Percentiles rank a stretch among this genome's conserved stretches.
Conservation (phyloP, 202 grass and related monocot genomes). For the Zizania palustris region DNA sequence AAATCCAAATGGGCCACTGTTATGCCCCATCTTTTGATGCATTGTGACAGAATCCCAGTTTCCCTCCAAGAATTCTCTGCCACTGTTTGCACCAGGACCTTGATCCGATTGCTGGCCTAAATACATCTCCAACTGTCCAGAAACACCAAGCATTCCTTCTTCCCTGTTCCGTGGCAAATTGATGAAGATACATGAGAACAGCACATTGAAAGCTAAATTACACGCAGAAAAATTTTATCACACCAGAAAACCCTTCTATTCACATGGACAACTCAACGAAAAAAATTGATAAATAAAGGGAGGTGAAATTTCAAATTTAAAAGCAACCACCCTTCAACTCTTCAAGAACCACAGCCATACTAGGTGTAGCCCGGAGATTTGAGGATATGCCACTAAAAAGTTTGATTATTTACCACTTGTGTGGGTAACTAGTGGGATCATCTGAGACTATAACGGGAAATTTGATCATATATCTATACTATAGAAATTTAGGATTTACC, state of each 20-base stretch:
- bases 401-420: too few species aligned
- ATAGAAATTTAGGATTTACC: too few species aligned
- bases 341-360: too few species aligned
- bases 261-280: slow-evolving; percentile 36
- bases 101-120: slow-evolving; percentile 59
- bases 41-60: slow-evolving; percentile 60
- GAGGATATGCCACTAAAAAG: too few species aligned
- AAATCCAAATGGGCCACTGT: slow-evolving; percentile 51
- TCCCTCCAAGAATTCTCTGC: slow-evolving; percentile 52
- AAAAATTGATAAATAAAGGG: slow-evolving; percentile 38
- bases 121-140: slow-evolving; percentile 46
- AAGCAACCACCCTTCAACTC: too few species aligned
- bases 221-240: slow-evolving; percentile 19
- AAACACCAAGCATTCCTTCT: slow-evolving; percentile 36
- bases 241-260: slow-evolving; percentile 8
- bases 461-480: too few species aligned
- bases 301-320: slow-evolving; percentile 24
- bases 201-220: slow-evolving; percentile 6
- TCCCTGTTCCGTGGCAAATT: slow-evolving; percentile 39
- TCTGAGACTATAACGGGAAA: too few species aligned
- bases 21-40: slow-evolving; percentile 63
- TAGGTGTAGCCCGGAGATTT: too few species aligned
- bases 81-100: slow-evolving; percentile 40
- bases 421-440: too few species aligned
- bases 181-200: slow-evolving; percentile 33